These are phyloP conservation scores for Bombardia bombarda DNA, from an alignment of 495 filamentous ascomycete species.

Conservation along the genomic window DNA sequence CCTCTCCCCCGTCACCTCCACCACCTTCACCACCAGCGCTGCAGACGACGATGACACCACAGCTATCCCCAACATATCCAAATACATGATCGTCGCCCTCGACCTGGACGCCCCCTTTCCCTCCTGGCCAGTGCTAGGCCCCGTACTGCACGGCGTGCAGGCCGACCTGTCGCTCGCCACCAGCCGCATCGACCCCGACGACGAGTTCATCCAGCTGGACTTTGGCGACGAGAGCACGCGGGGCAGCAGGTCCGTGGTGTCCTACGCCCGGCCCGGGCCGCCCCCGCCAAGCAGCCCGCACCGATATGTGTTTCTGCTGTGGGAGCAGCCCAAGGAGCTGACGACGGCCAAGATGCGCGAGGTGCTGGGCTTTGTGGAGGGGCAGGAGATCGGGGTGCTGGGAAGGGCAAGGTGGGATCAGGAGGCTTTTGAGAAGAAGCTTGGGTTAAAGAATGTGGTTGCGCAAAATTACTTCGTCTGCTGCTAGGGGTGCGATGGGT, in stretches of 20 bases:
- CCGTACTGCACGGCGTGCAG: slow-evolving; percentile 42
- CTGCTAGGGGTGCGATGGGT: neutral
- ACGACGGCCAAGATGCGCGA: slow-evolving; percentile 36
- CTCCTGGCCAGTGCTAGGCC: slow-evolving; percentile 37
- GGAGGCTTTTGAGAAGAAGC: slow-evolving; percentile 39
- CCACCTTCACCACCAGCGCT: neutral
- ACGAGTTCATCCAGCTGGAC: slow-evolving; percentile 13
- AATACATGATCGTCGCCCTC: slow-evolving; percentile 40
- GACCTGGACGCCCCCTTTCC: slow-evolving; percentile 50
- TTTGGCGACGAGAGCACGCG: neutral
- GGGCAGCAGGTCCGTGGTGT: slow-evolving; percentile 15
- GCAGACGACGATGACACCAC: neutral
- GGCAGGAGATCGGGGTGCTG: slow-evolving; percentile 30
- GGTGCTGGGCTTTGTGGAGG: slow-evolving; percentile 21
- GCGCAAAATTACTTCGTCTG: slow-evolving; percentile 48
- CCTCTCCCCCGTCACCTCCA: slow-evolving; percentile 11
- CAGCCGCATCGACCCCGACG: slow-evolving; percentile 2
- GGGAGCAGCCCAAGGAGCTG: slow-evolving; percentile 46
- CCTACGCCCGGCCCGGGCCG: slow-evolving; percentile 43
- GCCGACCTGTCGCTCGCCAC: slow-evolving; percentile 23
- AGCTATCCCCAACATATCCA: neutral
- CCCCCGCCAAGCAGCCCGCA: slow-evolving; percentile 44
- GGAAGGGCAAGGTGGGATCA: slow-evolving; percentile 44
- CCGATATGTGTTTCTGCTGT: slow-evolving; percentile 51
- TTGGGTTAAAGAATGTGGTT: slow-evolving; percentile 38